A percentile compares a stretch with the other conserved stretches of the same genome.
Evolutionary conservation across 805 yeast genomes (phyloP).

Genomic region (Saccharomycopsis malanga): DNA sequence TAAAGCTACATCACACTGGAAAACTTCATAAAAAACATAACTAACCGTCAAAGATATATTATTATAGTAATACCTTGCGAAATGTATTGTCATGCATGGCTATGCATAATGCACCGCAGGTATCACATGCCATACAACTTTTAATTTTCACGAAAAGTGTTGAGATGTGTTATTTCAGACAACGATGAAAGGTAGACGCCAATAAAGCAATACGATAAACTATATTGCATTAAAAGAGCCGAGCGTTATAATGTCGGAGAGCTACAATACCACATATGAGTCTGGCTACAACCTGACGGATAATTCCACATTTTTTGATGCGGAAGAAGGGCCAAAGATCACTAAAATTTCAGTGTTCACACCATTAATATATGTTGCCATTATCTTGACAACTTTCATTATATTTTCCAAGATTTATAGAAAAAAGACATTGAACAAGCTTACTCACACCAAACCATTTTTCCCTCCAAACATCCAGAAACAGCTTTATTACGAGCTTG

Average conservation of each 20-base stretch:
- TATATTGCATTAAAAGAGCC: too few species aligned
- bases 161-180: too few species aligned
- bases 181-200: too few species aligned
- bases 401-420: constrained; percentile 67
- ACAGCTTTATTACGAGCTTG: constrained; percentile 54
- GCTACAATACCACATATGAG: neutral
- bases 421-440: constrained; percentile 39
- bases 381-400: constrained; percentile 57
- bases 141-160: too few species aligned
- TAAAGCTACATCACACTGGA: too few species aligned
- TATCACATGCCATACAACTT: too few species aligned
- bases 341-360: constrained; percentile 50
- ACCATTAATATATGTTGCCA: constrained; percentile 69
- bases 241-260: neutral
- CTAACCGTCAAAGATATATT: too few species aligned
- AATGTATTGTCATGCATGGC: too few species aligned
- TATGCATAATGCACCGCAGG: too few species aligned
- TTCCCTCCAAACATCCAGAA: constrained; percentile 63
- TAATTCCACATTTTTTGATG: neutral
- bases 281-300: neutral
- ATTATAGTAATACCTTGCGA: too few species aligned
- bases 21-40: too few species aligned
- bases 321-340: neutral
- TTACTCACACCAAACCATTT: constrained; percentile 60
- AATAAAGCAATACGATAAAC: too few species aligned